Evolutionary conservation across 2,329 filamentous ascomycete genomes (phyloP).

Genomic region (Onygenales sp.): DNA sequence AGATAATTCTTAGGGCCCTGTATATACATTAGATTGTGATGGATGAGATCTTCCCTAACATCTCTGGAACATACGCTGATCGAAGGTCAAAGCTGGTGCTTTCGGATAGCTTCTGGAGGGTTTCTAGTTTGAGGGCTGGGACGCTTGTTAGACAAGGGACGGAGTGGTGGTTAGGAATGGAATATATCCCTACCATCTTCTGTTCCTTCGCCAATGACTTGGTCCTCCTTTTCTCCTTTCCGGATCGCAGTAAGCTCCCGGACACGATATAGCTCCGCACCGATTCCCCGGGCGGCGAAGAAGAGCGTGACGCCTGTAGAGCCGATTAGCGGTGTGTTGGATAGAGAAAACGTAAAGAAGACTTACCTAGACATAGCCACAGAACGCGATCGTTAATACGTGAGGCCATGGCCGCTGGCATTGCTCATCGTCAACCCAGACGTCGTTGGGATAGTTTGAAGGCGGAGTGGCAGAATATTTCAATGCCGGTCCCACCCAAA

Average conservation of each 20-base stretch:
- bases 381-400: constrained; percentile 27
- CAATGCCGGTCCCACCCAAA: constrained; percentile 16
- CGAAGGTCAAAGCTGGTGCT: constrained; percentile 66
- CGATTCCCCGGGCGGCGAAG: constrained; percentile 45
- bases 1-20: constrained; percentile 37
- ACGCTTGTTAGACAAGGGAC: constrained; percentile 13
- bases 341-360: neutral
- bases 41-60: constrained; percentile 44
- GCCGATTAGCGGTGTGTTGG: constrained; percentile 3
- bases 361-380: constrained; percentile 30
- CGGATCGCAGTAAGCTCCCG: constrained; percentile 50
- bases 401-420: constrained; percentile 21
- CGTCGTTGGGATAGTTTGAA: constrained; percentile 7
- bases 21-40: constrained; percentile 24
- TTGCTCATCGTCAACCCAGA: neutral
- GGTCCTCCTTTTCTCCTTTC: constrained; percentile 53
- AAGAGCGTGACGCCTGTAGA: constrained; percentile 33
- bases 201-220: constrained; percentile 66
- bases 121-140: constrained; percentile 51
- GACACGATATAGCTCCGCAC: constrained; percentile 40
- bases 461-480: constrained; percentile 18
- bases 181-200: constrained; percentile 46
- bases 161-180: neutral
- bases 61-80: constrained; percentile 47
- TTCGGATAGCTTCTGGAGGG: constrained; percentile 56